These are phyloP conservation scores for Aspergillus sergii DNA, from an alignment of 2,329 filamentous ascomycete species.

Conservation along the genomic window DNA sequence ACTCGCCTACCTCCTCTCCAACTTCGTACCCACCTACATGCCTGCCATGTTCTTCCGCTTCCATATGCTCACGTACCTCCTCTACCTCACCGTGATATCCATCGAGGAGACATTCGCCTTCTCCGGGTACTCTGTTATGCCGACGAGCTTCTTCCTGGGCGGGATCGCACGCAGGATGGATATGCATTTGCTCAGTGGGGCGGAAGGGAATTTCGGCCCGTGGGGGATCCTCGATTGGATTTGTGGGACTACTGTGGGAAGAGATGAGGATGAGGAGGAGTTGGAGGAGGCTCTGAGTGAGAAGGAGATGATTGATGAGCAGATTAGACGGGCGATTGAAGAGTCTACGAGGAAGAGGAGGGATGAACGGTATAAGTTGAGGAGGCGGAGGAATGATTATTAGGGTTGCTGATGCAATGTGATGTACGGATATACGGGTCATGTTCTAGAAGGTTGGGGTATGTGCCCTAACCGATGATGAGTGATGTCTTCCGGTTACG, in stretches of 20 bases:
- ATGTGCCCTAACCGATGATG: conserved; percentile 1
- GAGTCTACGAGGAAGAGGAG: conserved; percentile 32
- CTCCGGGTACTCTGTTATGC: conserved; percentile 61
- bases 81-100: conserved; percentile 58
- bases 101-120: conserved; percentile 63
- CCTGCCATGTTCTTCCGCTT: conserved; percentile 61
- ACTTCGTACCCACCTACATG: conserved; percentile 59
- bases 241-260: conserved; percentile 42
- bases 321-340: conserved; percentile 35
- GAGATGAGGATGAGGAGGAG: conserved; percentile 55
- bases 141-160: conserved; percentile 59
- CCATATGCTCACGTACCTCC: conserved; percentile 62
- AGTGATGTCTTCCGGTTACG: conserved; percentile 12
- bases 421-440: neutral
- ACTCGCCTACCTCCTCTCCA: conserved; percentile 54
- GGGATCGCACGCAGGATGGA: conserved; percentile 62
- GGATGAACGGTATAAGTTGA: conserved; percentile 20
- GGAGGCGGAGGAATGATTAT: conserved; percentile 14
- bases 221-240: conserved; percentile 51
- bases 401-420: neutral
- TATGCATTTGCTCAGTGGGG: conserved; percentile 54
- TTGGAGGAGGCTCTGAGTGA: conserved; percentile 16
- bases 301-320: conserved; percentile 36
- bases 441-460: conserved; percentile 1
- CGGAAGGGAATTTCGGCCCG: conserved; percentile 48